These are phyloP conservation scores for Candida palmyrensis DNA, from an alignment of 805 yeast species.

Conservation along the genomic window DNA sequence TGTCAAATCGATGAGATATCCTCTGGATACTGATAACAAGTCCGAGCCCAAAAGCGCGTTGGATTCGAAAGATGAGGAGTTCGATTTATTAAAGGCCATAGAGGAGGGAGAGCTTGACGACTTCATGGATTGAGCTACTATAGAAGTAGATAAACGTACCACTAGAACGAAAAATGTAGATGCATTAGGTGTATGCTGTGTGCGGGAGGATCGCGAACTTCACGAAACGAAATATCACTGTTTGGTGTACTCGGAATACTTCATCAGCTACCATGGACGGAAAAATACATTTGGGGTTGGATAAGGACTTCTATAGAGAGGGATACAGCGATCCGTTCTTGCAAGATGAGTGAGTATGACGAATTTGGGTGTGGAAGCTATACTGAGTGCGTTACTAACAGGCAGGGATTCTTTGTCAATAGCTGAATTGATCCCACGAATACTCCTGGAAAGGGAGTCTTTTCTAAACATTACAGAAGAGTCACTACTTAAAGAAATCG, in stretches of 20 bases:
- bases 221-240: background rate
- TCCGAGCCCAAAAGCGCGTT: slow-evolving; percentile 21
- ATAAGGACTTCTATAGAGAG: slow-evolving; percentile 24
- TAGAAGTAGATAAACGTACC: too few relatives aligned
- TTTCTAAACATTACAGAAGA: slow-evolving; percentile 58
- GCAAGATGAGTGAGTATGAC: slow-evolving; percentile 34
- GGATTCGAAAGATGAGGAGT: slow-evolving; percentile 34
- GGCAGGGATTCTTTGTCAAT: slow-evolving; percentile 39
- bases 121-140: slow-evolving; percentile 44
- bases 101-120: slow-evolving; percentile 55
- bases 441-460: slow-evolving; percentile 54
- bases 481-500: slow-evolving; percentile 43
- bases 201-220: too few relatives aligned
- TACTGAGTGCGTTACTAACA: slow-evolving; percentile 9
- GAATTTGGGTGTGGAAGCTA: background rate
- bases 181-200: too few relatives aligned
- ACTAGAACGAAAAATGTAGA: too few relatives aligned
- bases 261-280: slow-evolving; percentile 3
- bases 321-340: slow-evolving; percentile 32
- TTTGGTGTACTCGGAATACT: too few relatives aligned
- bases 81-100: slow-evolving; percentile 41
- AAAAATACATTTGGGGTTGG: slow-evolving; percentile 17
- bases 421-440: slow-evolving; percentile 53
- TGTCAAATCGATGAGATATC: slow-evolving; percentile 93
- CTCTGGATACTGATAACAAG: slow-evolving; percentile 38